These are phyloP conservation scores for Ophiorrhiza pumila DNA, from an alignment of 257 asterid genomes.

Conservation along the genomic window DNA sequence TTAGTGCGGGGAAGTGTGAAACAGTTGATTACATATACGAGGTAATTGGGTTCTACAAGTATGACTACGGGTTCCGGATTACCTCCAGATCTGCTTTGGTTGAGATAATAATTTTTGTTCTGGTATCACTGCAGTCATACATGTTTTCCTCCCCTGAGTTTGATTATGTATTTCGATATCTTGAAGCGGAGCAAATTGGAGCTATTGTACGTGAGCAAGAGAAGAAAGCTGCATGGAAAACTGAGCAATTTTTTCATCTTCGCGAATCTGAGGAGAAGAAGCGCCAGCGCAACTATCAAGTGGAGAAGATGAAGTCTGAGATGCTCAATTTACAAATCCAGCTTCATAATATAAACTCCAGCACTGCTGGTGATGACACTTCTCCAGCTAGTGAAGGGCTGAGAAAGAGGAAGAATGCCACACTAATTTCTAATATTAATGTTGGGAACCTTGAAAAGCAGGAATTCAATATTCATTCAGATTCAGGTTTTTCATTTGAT, in stretches of 20 bases:
- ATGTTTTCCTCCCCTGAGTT: slow-evolving; percentile 96
- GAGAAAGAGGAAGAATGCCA: slow-evolving; percentile 59
- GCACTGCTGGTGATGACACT: slow-evolving; percentile 44
- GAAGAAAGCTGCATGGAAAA: slow-evolving; percentile 94
- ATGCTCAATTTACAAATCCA: slow-evolving; percentile 94
- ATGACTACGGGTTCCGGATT: slow-evolving; percentile 94
- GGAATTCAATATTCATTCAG: slow-evolving; percentile 41
- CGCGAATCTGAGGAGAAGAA: slow-evolving; percentile 91
- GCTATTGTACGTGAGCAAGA: slow-evolving; percentile 97
- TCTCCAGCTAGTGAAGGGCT: slow-evolving; percentile 65
- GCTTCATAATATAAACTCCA: slow-evolving; percentile 70
- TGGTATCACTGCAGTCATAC: slow-evolving; percentile 91
- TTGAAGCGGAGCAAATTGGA: slow-evolving; percentile 98
- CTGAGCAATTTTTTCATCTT: slow-evolving; percentile 82
- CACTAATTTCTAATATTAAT: slow-evolving; percentile 39
- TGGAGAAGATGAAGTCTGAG: slow-evolving; percentile 99
- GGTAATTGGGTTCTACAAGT: slow-evolving; percentile 92
- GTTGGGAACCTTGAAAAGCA: slow-evolving; percentile 48
- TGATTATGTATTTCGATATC: slow-evolving; percentile 97
- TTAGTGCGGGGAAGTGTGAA: slow-evolving; percentile 72
- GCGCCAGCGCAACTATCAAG: slow-evolving; percentile 85
- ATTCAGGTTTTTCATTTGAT: slow-evolving; percentile 40
- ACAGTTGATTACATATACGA: slow-evolving; percentile 85
- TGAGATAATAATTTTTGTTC: slow-evolving; percentile 83
- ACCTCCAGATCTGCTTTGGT: slow-evolving; percentile 98